These are phyloP conservation scores for Curvularia verruculosa DNA, from an alignment of 2,329 filamentous ascomycete genomes.

Conservation along the genomic window DNA sequence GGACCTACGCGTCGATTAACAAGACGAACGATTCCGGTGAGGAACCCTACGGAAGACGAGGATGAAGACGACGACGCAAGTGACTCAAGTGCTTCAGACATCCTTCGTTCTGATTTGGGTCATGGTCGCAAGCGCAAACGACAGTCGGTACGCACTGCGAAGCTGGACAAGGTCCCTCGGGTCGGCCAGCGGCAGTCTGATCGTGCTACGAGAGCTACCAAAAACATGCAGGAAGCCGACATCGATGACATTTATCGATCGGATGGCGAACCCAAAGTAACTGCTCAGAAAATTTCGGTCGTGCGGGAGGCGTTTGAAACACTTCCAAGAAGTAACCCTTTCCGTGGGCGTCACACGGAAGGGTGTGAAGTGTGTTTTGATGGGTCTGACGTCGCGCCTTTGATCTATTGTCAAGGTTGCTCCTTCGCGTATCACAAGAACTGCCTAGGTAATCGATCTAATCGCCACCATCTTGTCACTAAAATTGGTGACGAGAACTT, in stretches of 20 bases:
- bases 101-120: constrained; percentile 52
- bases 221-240: constrained; percentile 60
- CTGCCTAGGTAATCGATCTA: constrained; percentile 76
- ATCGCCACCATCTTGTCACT: constrained; percentile 85
- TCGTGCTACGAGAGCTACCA: constrained; percentile 53
- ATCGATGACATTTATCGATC: constrained; percentile 65
- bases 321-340: constrained; percentile 66
- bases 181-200: constrained; percentile 52
- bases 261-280: constrained; percentile 48
- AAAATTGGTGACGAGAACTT: constrained; percentile 80
- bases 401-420: constrained; percentile 92
- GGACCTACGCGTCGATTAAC: constrained; percentile 40
- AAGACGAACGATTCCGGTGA: constrained; percentile 24
- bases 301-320: constrained; percentile 74
- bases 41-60: constrained; percentile 35
- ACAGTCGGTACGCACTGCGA: constrained; percentile 14
- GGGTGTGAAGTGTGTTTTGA: constrained; percentile 75
- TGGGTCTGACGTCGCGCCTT: constrained; percentile 65
- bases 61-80: constrained; percentile 42
- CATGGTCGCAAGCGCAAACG: constrained; percentile 50
- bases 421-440: constrained; percentile 80
- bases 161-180: constrained; percentile 28
- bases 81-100: constrained; percentile 35
- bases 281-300: constrained; percentile 63
- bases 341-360: constrained; percentile 71